Percentiles rank a stretch among this genome's conserved stretches.
Conservation (phyloP, 2,329 filamentous ascomycete genomes). For the Penicillium vulpinum region DNA sequence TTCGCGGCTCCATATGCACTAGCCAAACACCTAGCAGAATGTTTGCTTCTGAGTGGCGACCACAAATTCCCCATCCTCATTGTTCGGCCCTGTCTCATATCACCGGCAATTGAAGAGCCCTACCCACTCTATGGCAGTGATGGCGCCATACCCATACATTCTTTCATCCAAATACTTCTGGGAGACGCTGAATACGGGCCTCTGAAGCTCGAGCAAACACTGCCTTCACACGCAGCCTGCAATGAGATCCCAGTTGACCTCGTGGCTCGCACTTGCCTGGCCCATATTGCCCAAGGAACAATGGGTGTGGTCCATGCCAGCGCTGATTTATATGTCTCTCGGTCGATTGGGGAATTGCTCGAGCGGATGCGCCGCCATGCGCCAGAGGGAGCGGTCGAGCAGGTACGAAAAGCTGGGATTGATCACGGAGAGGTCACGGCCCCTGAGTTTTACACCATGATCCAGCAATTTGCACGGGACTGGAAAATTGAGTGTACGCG, state of each 20-base stretch:
- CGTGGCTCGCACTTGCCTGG: constrained; percentile 15
- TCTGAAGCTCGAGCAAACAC: not conserved
- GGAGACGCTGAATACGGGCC: constrained; percentile 1
- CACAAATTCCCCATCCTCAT: constrained; percentile 13
- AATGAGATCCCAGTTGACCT: constrained; percentile 24
- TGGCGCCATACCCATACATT: constrained; percentile 15
- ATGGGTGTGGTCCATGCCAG: constrained; percentile 17
- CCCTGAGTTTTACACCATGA: constrained; percentile 5
- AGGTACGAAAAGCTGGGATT: not conserved
- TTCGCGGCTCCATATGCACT: constrained; percentile 18
- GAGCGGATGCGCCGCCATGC: not conserved
- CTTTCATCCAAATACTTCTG: constrained; percentile 10
- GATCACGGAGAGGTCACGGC: constrained; percentile 2
- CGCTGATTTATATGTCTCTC: constrained; percentile 1
- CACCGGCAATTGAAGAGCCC: constrained; percentile 19
- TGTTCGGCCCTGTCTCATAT: constrained; percentile 17
- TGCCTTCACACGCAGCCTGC: constrained; percentile 5
- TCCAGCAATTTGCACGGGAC: constrained; percentile 4
- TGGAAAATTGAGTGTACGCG: constrained; percentile 11
- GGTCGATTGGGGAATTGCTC: not conserved
- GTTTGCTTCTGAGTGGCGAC: constrained; percentile 1
- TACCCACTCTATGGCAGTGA: constrained; percentile 18
- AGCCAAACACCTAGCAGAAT: constrained; percentile 21
- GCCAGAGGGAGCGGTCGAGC: not conserved
- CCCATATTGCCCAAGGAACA: constrained; percentile 14